Base-by-base conservation (phyloP, 148 eudicot genomes). In the Nyssa sinensis region DNA sequence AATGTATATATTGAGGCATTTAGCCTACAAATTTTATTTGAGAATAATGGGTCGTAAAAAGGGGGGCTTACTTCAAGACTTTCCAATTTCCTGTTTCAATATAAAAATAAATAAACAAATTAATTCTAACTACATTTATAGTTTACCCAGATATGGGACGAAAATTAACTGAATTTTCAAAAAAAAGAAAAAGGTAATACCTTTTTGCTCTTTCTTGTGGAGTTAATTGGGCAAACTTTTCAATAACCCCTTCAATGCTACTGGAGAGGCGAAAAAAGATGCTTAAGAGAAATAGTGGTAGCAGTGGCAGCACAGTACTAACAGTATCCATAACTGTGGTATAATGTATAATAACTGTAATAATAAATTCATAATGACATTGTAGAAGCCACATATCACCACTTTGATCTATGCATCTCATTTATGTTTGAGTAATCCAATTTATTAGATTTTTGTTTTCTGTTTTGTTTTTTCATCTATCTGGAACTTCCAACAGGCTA, bases 191-290 rank as follows among this genome's bases (percentile, higher is more conserved):
- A 34, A 32, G 28, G 39, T 19, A 25, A 39, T 21, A 78, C 80
- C 80, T 78, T 78, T 59, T 64, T 30, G 59, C 80, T 29, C 80
- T 78, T 60, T 71, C 75, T 23, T 78, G 71, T 28, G 76, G 66
- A 33, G 76, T 71, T 28, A 60, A 32, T 16, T 33, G 61, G 1
- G 80, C 74, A 59, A 71, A 72, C 72, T 70, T 71, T 61, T 62
- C 64, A 23, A 78, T 39, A 32, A 78, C 57, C 34, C 67, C 60
- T 57, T 72, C 80, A 55, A 72, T 35, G 30, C 41, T 72, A 55
- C 80, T 78, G 74, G 59, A 55, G 23, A 31, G 21, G 24, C 8
- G 25, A 21, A 37, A 9, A 23, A 70, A 32, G 14, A 9, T 25
- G 9, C 60, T 23, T 27, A 39, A 29, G 14, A 21, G 1, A 3